Base-by-base conservation (phyloP, 2,329 filamentous ascomycete genomes). In the Sclerotinia sclerotiorum region DNA sequence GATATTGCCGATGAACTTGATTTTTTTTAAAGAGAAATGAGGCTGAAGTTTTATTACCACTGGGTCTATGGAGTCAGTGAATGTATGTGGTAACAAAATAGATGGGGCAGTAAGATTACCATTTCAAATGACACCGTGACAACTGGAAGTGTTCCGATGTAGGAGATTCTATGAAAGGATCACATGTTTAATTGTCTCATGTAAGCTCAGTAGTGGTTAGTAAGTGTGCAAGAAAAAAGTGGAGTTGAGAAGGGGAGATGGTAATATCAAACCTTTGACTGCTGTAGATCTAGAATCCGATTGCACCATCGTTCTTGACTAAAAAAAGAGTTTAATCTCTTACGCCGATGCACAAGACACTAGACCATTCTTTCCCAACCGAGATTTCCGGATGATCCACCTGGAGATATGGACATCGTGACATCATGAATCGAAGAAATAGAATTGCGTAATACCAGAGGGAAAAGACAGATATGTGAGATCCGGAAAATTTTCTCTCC, bases 151-250 rank as follows among this genome's bases (percentile, higher is more conserved):
- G 5, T 11, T 10, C 32, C 39, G 15, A 42, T 27, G 1, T 52
- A 29, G 13, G 27, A 3, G 2, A 29, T 5, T 35, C 19, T 1
- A 42, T 42, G 2, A 4, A 35, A 21, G 2, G 29, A 5, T 35
- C 21, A 21, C 27, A 55, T 21, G 21, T 21, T 21, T 8, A 21
- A 55, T 5, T 10, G 8, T 21, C 3, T 54, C 3, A 21, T 55
- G 1, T 2, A 5, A 8, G 21, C 11, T 10, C 21, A n/a, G 0
- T 1, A 32, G 15, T 35, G 52, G 3, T 10, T 13, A 10, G 0
- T 21, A 11, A 11, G 17, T 13, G 17, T 8, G 15, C 1, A 8
- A 52, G n/a, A n/a, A n/a, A n/a, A n/a, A n/a, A n/a, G n/a, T n/a
- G n/a, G n/a, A n/a, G n/a, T n/a, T n/a, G n/a, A n/a, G n/a, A 6